Base-by-base conservation (phyloP, 2,329 filamentous ascomycete species). In the Calonectria naviculata region DNA sequence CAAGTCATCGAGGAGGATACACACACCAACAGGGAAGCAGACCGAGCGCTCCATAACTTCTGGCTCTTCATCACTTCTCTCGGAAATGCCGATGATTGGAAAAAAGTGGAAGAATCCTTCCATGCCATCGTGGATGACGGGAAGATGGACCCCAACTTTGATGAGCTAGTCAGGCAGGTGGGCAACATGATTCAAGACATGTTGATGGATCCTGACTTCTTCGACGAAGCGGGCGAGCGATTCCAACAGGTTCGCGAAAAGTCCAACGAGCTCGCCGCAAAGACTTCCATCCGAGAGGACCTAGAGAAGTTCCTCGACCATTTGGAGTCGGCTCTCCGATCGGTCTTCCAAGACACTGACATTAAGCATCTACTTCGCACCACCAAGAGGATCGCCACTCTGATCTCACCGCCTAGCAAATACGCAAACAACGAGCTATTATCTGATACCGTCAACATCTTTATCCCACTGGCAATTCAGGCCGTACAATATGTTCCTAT, bases 401-500 rank as follows among this genome's bases (percentile, higher is more conserved):
- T 95, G 54, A 84, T 97, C 0, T 95, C 92, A 2, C 93, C 93
- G 0, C 83, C 87, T 0, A 88, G 93, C 70, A 83, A 89, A 4
- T 88, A 90, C 64, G 87, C 90, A 24, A 96, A 95, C 79, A 85
- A 87, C 0, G 93, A 95, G 31, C 87, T 98, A 2, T 84, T 97
- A 5, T 87, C 91, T 3, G 96, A 98, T 80, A 85, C 91, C 4
- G 88, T 95, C 75, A 93, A 96, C 70, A 91, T 96, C 15, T 95
- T 98, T 80, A 87, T 97, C 6, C 96, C 96, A 0, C 85, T 95
- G 15, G 79, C 95, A 5, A 89, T 98, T 68, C 89, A 94, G 74
- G 90, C 91, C 3, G 88, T 98, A 36, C 95, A 98, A 80, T 95
- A 95, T 82, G 85, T 98, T 5, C 96, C 96, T 0, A 97, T 98